Evolutionary conservation across 306 rosid genomes (phyloP), one percentile per base, ranked within the genome.

Genomic region (Macrotyloma uniflorum): DNA sequence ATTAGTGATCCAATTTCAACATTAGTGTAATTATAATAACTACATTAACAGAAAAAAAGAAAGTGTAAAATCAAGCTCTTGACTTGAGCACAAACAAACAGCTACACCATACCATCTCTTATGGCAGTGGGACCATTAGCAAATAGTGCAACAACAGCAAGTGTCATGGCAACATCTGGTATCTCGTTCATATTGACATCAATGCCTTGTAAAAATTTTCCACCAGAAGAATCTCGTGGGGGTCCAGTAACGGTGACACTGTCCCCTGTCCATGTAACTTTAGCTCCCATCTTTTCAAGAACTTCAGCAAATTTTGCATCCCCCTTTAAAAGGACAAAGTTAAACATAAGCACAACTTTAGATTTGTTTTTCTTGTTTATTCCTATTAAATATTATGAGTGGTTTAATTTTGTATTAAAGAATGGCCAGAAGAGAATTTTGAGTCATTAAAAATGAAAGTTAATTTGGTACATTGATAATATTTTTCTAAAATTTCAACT

Each of bases 161-260:
- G 99, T 14, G 99, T 95, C 99, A 95, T 95, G 64, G 98, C 99
- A 91, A 95, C 99, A 90, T 95, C 99, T 6, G 99, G 99, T 98
- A 95, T 95, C 92, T 95, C 93, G 89, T 95, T 95, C 99, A 95
- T 95, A 78, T 95, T 90, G 80, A 93, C 97, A 86, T 95, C 98
- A 76, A 93, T 26, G 47, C 91, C 94, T 73, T 77, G 86, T 85
- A 95, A 86, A 79, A 87, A 89, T 72, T 90, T 88, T 72, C 64
- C 79, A 72, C 77, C 83, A 1, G 88, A 82, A 85, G 98, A 83
- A 77, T 86, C 90, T 62, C 86, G 85, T 19, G 76, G 90, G 8
- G 98, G 97, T 51, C 98, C 99, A 19, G 90, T 88, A 69, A 93
- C 85, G 1, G 99, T 93, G 65, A 95, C 98, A 80, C 96, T 90